Base-by-base conservation (phyloP, 2,329 filamentous ascomycete genomes). In the Grosmannia huntii region DNA sequence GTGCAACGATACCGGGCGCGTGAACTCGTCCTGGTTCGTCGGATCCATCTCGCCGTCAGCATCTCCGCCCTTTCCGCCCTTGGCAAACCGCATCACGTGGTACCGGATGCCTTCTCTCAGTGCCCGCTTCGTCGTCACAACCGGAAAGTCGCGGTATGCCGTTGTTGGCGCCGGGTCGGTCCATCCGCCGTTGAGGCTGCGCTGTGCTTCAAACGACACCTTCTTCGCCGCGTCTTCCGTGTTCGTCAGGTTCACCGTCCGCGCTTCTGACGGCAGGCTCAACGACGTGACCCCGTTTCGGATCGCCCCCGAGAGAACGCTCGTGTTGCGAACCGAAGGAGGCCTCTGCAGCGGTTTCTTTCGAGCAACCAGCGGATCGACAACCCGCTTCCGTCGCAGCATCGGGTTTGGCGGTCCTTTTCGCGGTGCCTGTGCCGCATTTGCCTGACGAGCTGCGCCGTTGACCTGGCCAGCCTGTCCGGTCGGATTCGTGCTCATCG, bases 1-100 rank as follows among this genome's bases (percentile, higher is more conserved):
- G 68, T 97, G 91, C 44, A 99, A 75, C 44, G 89, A 86, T 36
- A 97, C 88, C 0, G 94, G 94, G 31, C 90, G 83, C 21, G 88
- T 86, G 68, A 97, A 99, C 56, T 95, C 84, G 6, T 84, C 76
- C 64, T 92, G 85, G 64, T 85, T 74, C 28, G 76, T 76, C 2
- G 83, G 81, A 66, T 97, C 85, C 60, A 89, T 86, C 61, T 76
- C 75, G 23, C 68, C 69, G 11, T 72, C 66, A 53, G 60, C 64
- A 12, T 66, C 61, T 51, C 83, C 73, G n/a, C 68, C 73, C 62
- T 76, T 77, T 65, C 83, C 84, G 56, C 79, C 75, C 62, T 86
- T 79, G 59, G 73, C 68, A 64, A 99, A 84, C 64, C 89, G 86
- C 77, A 96, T 91, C 62, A 95, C 82, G 68, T 99, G 94, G 66